Evolutionary conservation across 2,329 filamentous ascomycete genomes (phyloP), one percentile per base, ranked within the genome.

Genomic region (Clonostachys byssicola): DNA sequence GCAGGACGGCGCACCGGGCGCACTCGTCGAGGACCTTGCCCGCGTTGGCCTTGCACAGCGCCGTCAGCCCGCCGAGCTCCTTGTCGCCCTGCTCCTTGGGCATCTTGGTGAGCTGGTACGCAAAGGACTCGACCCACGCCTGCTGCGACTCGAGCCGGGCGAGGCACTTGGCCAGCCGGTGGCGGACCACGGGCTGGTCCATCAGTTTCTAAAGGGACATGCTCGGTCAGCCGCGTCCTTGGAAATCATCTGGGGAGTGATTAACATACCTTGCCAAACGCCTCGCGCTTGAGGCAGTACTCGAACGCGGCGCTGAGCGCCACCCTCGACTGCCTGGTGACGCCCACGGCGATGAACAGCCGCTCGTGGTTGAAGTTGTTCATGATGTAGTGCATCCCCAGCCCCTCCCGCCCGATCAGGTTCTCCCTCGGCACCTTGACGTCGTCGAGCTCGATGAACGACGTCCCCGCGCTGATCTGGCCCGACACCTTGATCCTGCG

Each of bases 321-420:
- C 2, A 68, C 66, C 10, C 67, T 48, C 1, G 84, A 74, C 56
- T 83, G 74, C 4, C 86, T 72, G 2, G 83, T 86, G 1, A 78
- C 76, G 1, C 78, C 77, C 13, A 89, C 78, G 1, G 81, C 73
- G 52, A 90, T 87, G 14, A 74, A 75, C 12, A 90, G 70, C 0
- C 86, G 78, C 63, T 91, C 87, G 62, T 90, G 86, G 67, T 90
- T 90, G 76, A 90, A 90, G 66, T 90, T 88, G 46, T 80, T 85
- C 84, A 88, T 88, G 57, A 87, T 79, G 58, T 88, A 87, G 49
- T 72, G 76, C 85, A 91, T 89, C 6, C 87, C 87, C 56, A 78
- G 69, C 12, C 85, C 86, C 61, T 90, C 86, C 17, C 72, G 55
- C 4, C 86, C 87, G 48, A 91, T 80, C 8, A 90, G 65, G 59